phyloP scores from a whole-genome alignment of 2,329 filamentous ascomycete genomes.

The Juglanconis oblonga region DNA sequence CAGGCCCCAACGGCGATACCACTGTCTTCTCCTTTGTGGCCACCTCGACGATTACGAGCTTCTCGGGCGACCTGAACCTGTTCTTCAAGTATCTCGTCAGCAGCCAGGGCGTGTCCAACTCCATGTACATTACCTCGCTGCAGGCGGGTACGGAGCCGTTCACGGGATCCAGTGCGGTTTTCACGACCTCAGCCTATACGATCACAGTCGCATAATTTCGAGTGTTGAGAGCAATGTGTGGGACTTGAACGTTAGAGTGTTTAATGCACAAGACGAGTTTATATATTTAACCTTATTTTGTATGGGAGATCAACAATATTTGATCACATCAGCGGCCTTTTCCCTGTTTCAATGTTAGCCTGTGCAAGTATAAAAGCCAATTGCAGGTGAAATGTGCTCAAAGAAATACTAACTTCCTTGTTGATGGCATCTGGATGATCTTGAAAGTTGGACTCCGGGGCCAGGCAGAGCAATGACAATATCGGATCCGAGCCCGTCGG shows the following conservation, averaged over 20 bases:
- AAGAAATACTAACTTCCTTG: too few relatives aligned
- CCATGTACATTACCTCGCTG: constrained; percentile 51
- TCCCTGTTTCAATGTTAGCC: too few relatives aligned
- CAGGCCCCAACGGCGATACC: constrained; percentile 56
- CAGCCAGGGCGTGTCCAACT: constrained; percentile 43
- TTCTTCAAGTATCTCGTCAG: constrained; percentile 56
- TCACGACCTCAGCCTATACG: constrained; percentile 21
- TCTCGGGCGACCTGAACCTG: constrained; percentile 53
- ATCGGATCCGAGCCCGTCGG: too few relatives aligned
- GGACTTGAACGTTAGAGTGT: not conserved
- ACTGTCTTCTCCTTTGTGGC: constrained; percentile 57
- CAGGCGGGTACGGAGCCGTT: constrained; percentile 58
- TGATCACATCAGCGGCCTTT: too few relatives aligned
- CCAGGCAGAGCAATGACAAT: too few relatives aligned
- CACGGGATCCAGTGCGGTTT: constrained; percentile 37
- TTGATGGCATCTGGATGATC: too few relatives aligned
- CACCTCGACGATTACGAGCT: constrained; percentile 43
- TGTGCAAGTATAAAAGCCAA: too few relatives aligned
- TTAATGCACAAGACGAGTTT: not conserved
- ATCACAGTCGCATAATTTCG: constrained; percentile 5
- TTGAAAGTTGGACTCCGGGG: too few relatives aligned
- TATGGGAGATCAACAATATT: too few relatives aligned
- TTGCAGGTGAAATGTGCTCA: too few relatives aligned
- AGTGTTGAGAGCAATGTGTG: not conserved
- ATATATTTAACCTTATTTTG: too few relatives aligned